Evolutionary conservation across 169 alveolate genomes (phyloP).

Genomic region (Eimeria sp.): DNA sequence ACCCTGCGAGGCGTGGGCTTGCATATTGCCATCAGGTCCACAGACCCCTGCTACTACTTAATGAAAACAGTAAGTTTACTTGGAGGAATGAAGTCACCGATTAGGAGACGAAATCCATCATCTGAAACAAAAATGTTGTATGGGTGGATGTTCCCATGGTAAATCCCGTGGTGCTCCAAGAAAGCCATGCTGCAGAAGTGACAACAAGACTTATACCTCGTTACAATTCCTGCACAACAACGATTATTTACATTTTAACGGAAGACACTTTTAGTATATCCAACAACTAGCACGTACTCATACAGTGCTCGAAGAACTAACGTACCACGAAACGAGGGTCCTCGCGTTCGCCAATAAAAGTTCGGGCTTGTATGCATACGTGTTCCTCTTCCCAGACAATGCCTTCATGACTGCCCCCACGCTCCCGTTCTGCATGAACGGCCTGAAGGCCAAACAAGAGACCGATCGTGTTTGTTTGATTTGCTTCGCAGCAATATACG

Average conservation of each 20-base stretch:
- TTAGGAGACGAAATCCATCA: slow-evolving; percentile 81
- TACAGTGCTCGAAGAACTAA: neutral
- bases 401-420: slow-evolving; percentile 77
- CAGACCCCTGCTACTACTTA: neutral
- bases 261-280: neutral
- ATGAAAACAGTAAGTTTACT: neutral
- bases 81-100: slow-evolving; percentile 80
- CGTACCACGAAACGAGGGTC: slow-evolving; percentile 63
- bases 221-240: neutral
- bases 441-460: slow-evolving; percentile 8
- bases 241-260: neutral
- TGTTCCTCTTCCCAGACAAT: slow-evolving; percentile 74
- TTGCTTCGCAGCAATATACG: neutral
- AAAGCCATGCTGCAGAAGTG: slow-evolving; percentile 74
- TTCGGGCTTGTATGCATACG: slow-evolving; percentile 64
- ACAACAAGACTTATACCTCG: neutral
- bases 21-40: neutral
- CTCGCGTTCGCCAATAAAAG: slow-evolving; percentile 78
- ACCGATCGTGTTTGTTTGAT: neutral
- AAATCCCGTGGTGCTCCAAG: slow-evolving; percentile 74
- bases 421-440: slow-evolving; percentile 81
- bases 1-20: neutral
- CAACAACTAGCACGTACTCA: neutral
- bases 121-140: slow-evolving; percentile 81
- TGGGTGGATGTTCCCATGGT: slow-evolving; percentile 82